A percentile compares a stretch with the other conserved stretches of the same genome.
Conservation (phyloP, 352 stramenopile species). For the Phytophthora tentaculata region DNA sequence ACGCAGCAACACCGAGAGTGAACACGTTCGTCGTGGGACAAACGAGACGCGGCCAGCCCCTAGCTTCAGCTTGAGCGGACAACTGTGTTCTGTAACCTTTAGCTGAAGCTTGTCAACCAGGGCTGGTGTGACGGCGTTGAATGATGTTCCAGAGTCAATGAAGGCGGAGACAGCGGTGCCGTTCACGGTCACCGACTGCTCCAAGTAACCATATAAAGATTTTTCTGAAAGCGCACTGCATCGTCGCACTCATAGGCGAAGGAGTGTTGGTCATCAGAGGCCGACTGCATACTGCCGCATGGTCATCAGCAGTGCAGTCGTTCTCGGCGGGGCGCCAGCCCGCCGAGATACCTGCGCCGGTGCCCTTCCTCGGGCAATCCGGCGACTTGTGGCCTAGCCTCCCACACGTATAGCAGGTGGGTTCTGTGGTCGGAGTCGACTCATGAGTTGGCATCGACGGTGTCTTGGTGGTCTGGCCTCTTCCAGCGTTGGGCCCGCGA, state of each 20-base stretch:
- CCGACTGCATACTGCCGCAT: slow-evolving; percentile 17
- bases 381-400: slow-evolving; percentile 9
- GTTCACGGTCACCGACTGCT: slow-evolving; percentile 6
- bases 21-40: background rate
- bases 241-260: slow-evolving; percentile 14
- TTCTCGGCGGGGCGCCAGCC: slow-evolving; percentile 16
- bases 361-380: slow-evolving; percentile 13
- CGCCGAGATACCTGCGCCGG: slow-evolving; percentile 11
- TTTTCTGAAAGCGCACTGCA: slow-evolving; percentile 21
- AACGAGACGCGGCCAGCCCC: slow-evolving; percentile 12
- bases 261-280: background rate
- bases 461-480: background rate
- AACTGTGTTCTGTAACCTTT: background rate
- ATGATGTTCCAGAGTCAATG: slow-evolving; percentile 6
- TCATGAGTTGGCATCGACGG: background rate
- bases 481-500: slow-evolving; percentile 3
- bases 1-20: background rate
- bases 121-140: slow-evolving; percentile 6
- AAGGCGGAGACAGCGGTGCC: slow-evolving; percentile 9
- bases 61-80: slow-evolving; percentile 11
- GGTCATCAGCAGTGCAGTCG: slow-evolving; percentile 2
- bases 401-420: slow-evolving; percentile 6
- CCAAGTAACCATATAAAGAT: slow-evolving; percentile 17
- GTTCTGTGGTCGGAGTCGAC: background rate
- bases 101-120: background rate